phyloP scores from a whole-genome alignment of 331 rosid species.

The Malus hybrid region DNA sequence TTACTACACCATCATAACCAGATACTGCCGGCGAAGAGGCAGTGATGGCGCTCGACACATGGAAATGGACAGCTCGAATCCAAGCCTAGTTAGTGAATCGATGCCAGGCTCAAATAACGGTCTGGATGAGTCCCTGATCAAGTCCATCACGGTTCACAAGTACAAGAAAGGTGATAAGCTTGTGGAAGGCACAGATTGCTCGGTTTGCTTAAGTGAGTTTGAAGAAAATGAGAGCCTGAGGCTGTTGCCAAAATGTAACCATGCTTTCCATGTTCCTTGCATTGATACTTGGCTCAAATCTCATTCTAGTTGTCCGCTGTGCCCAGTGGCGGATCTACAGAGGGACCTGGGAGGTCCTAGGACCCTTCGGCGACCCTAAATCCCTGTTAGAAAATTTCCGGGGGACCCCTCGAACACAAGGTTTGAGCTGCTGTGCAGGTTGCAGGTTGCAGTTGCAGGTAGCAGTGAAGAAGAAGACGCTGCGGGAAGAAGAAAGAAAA shows the following conservation, averaged over 20 bases:
- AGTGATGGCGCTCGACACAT: not conserved
- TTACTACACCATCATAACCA: constrained; percentile 57
- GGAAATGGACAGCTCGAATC: constrained; percentile 7
- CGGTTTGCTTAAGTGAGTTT: constrained; percentile 73
- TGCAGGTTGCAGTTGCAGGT: too few species aligned
- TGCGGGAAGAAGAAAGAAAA: too few species aligned
- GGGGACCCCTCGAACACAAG: too few species aligned
- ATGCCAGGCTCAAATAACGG: constrained; percentile 28
- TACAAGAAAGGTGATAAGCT: constrained; percentile 36
- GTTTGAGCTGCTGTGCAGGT: too few species aligned
- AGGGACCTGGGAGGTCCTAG: too few species aligned
- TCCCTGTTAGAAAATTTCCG: too few species aligned
- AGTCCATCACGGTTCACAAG: constrained; percentile 49
- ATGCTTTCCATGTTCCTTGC: constrained; percentile 77
- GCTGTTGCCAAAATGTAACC: constrained; percentile 64
- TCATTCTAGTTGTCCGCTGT: constrained; percentile 62
- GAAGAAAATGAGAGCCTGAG: constrained; percentile 58
- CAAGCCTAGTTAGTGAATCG: constrained; percentile 6
- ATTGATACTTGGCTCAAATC: constrained; percentile 77
- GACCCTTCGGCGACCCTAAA: too few species aligned
- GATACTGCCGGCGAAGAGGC: constrained; percentile 35
- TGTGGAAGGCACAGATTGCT: constrained; percentile 59
- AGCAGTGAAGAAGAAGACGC: too few species aligned
- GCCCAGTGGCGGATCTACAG: too few species aligned
- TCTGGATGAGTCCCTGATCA: constrained; percentile 48